These are phyloP conservation scores for Boletus pseudo-olivaceus DNA, from an alignment of 768 basidiomycete species.

Conservation along the genomic window DNA sequence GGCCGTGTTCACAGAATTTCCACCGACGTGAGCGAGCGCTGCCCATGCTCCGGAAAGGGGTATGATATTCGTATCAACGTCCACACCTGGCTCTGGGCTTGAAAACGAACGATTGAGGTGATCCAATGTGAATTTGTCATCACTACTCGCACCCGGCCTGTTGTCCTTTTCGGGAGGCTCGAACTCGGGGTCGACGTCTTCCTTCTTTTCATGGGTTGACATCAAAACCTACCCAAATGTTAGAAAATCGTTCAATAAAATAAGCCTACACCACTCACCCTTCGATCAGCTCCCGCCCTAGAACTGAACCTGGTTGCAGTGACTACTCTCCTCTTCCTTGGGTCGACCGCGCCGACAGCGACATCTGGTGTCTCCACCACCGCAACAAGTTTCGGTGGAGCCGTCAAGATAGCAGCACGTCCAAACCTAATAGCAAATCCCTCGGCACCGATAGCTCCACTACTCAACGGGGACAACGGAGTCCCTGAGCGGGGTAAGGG, in stretches of 20 bases:
- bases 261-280: constrained; percentile 46
- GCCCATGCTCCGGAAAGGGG: constrained; percentile 74
- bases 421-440: constrained; percentile 54
- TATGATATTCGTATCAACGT: constrained; percentile 64
- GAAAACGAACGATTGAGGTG: constrained; percentile 11
- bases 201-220: constrained; percentile 73
- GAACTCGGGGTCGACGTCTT: constrained; percentile 15
- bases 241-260: not conserved
- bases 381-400: constrained; percentile 79
- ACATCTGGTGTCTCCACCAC: constrained; percentile 86
- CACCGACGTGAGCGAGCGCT: constrained; percentile 48
- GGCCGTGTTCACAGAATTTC: constrained; percentile 28
- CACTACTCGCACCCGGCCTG: not conserved
- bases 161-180: constrained; percentile 25
- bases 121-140: constrained; percentile 7
- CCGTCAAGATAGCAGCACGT: constrained; percentile 72
- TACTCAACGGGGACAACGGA: constrained; percentile 27
- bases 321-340: constrained; percentile 76
- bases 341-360: constrained; percentile 86
- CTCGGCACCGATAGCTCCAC: constrained; percentile 23
- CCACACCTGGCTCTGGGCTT: constrained; percentile 41
- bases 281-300: constrained; percentile 73
- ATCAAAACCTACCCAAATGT: constrained; percentile 60
- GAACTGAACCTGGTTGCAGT: constrained; percentile 88
- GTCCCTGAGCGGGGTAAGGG: constrained; percentile 34